These are phyloP conservation scores for Hypoxylon intermedium DNA, from an alignment of 495 filamentous ascomycete species.

Conservation along the genomic window DNA sequence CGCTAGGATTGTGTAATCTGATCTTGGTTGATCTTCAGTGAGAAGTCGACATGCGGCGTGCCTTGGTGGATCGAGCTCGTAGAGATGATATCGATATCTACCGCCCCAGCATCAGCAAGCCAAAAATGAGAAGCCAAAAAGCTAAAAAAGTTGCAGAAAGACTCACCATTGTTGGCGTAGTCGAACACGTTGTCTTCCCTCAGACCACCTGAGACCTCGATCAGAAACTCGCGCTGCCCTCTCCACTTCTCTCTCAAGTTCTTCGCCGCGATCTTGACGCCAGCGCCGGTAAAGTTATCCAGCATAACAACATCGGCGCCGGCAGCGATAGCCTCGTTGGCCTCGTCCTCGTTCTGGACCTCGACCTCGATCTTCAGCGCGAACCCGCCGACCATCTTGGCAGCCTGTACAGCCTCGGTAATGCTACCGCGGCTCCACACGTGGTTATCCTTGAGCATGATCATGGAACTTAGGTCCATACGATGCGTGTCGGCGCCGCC, in stretches of 20 bases:
- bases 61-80: conserved; percentile 98
- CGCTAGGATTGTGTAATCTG: conserved; percentile 4
- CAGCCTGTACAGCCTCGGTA: conserved; percentile 79
- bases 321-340: conserved; percentile 85
- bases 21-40: conserved; percentile 78
- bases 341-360: conserved; percentile 83
- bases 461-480: conserved; percentile 91
- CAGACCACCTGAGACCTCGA: conserved; percentile 93
- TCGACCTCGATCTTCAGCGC: conserved; percentile 95
- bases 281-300: conserved; percentile 87
- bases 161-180: conserved; percentile 77
- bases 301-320: conserved; percentile 97
- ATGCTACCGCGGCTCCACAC: conserved; percentile 89
- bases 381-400: conserved; percentile 86
- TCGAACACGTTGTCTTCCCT: conserved; percentile 79
- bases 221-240: conserved; percentile 69
- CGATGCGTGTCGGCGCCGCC: conserved; percentile 91
- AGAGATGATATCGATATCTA: conserved; percentile 91
- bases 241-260: conserved; percentile 79
- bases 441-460: conserved; percentile 99
- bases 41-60: conserved; percentile 90
- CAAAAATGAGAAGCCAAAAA: neutral
- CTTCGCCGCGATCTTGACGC: conserved; percentile 71
- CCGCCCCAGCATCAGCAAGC: conserved; percentile 15
- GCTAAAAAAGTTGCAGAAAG: too few relatives aligned